Evolutionary conservation across 805 yeast genomes (phyloP).

Genomic region (Suhomyces faveliae): DNA sequence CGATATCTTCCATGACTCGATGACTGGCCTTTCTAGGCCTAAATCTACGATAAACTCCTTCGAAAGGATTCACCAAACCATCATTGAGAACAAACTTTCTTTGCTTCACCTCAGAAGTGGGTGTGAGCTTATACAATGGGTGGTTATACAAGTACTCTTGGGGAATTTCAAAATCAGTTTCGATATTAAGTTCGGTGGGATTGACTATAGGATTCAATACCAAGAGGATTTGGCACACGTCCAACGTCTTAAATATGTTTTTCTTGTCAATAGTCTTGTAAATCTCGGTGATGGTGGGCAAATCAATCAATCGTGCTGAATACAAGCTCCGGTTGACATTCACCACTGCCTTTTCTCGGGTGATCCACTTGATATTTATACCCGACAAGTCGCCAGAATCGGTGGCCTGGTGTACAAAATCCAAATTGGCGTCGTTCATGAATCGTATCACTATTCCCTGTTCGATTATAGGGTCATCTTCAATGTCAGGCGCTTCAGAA

Average conservation of each 20-base stretch:
- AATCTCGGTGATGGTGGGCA: slow-evolving; percentile 85
- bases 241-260: slow-evolving; percentile 82
- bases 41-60: slow-evolving; percentile 65
- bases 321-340: slow-evolving; percentile 65
- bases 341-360: slow-evolving; percentile 74
- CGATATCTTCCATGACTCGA: slow-evolving; percentile 72
- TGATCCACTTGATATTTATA: slow-evolving; percentile 78
- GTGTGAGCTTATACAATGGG: slow-evolving; percentile 37
- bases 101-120: slow-evolving; percentile 41
- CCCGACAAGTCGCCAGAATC: slow-evolving; percentile 75
- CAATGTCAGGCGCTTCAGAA: slow-evolving; percentile 93
- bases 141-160: slow-evolving; percentile 32
- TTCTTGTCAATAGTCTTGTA: slow-evolving; percentile 88
- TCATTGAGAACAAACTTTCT: slow-evolving; percentile 57
- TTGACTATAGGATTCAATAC: slow-evolving; percentile 54
- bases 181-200: slow-evolving; percentile 40
- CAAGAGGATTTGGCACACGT: slow-evolving; percentile 79
- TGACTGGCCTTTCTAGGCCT: slow-evolving; percentile 70
- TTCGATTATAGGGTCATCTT: slow-evolving; percentile 90
- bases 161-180: slow-evolving; percentile 47
- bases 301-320: slow-evolving; percentile 81
- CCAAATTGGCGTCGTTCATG: slow-evolving; percentile 65
- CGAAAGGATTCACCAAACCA: slow-evolving; percentile 82
- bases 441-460: slow-evolving; percentile 81
- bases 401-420: slow-evolving; percentile 69